Percentiles rank a stretch among this genome's conserved stretches.
These are phyloP conservation scores for Pterocarpus macrocarpus DNA, from an alignment of 306 rosid species.

Conservation along the genomic window DNA sequence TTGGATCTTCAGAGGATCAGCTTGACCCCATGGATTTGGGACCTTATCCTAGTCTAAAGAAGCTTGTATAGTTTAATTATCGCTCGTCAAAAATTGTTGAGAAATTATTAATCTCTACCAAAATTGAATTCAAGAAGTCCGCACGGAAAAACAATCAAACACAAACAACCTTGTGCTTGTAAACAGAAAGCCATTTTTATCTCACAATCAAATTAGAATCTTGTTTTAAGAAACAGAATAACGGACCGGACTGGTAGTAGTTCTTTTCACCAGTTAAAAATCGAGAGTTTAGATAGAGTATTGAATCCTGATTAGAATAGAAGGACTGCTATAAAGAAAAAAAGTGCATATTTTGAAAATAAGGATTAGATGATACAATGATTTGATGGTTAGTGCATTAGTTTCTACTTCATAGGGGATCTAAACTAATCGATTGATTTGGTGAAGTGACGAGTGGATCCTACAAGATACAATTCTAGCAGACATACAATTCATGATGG, in stretches of 20 bases:
- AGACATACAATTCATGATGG: constrained; percentile 3
- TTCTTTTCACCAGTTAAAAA: neutral
- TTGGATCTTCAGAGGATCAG: no score
- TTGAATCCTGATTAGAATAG: no score
- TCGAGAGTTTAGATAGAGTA: neutral
- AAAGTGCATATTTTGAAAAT: neutral
- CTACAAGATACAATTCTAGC: neutral
- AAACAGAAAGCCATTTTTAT: neutral
- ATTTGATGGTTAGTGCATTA: neutral
- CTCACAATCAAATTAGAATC: neutral
- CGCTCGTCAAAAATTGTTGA: neutral
- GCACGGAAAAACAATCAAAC: neutral
- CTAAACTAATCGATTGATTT: neutral
- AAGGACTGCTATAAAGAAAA: neutral
- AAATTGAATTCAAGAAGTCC: neutral
- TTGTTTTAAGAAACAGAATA: neutral
- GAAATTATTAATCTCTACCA: neutral
- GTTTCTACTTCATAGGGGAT: neutral
- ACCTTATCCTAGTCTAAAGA: neutral
- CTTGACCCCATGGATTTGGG: no score
- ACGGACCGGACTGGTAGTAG: neutral
- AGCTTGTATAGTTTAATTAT: neutral
- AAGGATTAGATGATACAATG: neutral
- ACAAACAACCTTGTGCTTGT: neutral
- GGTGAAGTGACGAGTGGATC: neutral